Evolutionary conservation across 768 basidiomycete genomes (phyloP), one percentile per base, ranked within the genome.

Genomic region (Amanita muscaria): DNA sequence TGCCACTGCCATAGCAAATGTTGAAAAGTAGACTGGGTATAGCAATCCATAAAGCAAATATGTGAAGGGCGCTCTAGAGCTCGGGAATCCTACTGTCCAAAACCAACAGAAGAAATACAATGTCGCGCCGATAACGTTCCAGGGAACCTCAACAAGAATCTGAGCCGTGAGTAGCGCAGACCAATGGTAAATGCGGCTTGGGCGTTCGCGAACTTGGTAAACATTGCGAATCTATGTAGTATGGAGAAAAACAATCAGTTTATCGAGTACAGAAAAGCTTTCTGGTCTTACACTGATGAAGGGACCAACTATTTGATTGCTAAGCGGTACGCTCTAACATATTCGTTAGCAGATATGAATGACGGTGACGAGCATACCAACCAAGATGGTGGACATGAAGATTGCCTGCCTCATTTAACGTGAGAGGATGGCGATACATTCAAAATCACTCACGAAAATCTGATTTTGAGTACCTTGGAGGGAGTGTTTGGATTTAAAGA

Each of bases 31-130:
- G 1, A 79, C 35, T 3, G 81, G 77, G 58, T 78, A 83, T 34
- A 76, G 56, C 8, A 83, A 55, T 1, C 69, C 73, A 18, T 73
- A 60, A 42, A 76, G 62, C 5, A 84, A 66, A 58, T 73, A 81
- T 1, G 74, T 77, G 59, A 72, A 82, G 3, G 69, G 82, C 2
- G 64, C 79, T 31, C 80, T 65, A 10, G 69, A 65, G 5, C 54
- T 64, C 2, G 66, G 65, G 55, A 78, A 78, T 1, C 78, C 81
- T 18, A 83, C 77, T 1, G 80, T 80, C 77, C 78, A 84, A 57
- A 73, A 86, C 82, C 82, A 86, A 56, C 76, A 80, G 15, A 79
- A 54, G 66, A 77, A 86, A 66, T 77, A 79, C 4, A 85, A 36
- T 0, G 71, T 65, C 0, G 80, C 75, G 19, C 76, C 76, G 1